Evolutionary conservation across 257 asterid genomes (phyloP), one percentile per base, ranked within the genome.

Genomic region (Lantana camara): DNA sequence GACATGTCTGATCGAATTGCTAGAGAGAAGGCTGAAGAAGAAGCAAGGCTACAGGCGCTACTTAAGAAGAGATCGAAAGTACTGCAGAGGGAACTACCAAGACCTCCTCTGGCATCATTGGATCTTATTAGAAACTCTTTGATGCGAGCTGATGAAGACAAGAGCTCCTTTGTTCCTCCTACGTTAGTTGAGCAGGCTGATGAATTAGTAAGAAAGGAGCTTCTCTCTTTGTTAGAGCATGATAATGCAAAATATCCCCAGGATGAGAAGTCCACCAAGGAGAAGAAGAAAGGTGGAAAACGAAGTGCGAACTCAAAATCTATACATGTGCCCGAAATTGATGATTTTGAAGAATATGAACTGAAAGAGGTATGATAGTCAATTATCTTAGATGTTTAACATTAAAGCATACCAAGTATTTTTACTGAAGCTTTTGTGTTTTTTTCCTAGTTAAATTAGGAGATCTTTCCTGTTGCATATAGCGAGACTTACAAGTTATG

Each of bases 1-100:
- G 99, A 94, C 69, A 94, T 94, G 99, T 94, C 99, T n/a, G 99
- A 94, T 34, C 83, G 83, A 74, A 66, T 90, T 68, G 91, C 97
- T 52, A 84, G 95, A 78, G 95, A 88, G 87, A 94, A 77, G 85
- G 99, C 96, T 0, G 97, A 81, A 74, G 98, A 94, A 77, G 96
- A 90, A 72, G 98, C 96, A 21, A 82, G 87, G 76, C 95, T 50
- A 44, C 96, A 84, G 52, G 96, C 83, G 34, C 75, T 94, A 54
- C 95, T 94, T 52, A 80, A 79, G 73, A 90, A 90, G 77, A 84
- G 99, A 75, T 94, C 98, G 3, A 94, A 94, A 79, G 97, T 86
- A 14, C 69, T 94, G 75, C 99, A 94, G 76, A 84, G 99, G 81
- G 96, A 86, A 80, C 88, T 94, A 32, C 99, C 99, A n/a, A 81